These are phyloP conservation scores for Spirogloea muscicola DNA, from an alignment of 139 green algal genomes.

Conservation along the genomic window DNA sequence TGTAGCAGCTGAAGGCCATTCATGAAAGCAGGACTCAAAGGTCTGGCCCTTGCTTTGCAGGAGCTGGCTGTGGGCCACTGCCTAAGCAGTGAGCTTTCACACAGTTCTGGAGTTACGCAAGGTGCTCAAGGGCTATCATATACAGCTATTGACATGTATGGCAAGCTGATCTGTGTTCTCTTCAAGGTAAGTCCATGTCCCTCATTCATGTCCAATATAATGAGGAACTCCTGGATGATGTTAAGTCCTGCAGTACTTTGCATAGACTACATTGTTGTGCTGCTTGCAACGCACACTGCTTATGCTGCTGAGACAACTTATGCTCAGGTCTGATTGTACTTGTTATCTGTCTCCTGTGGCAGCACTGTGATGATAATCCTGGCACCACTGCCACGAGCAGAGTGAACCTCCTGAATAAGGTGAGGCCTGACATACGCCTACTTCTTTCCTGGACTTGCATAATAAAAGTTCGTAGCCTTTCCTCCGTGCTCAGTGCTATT, in stretches of 20 bases:
- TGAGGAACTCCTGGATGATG: too few relatives aligned
- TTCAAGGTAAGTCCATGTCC: slow-evolving; percentile 32
- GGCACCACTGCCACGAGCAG: slow-evolving; percentile 34
- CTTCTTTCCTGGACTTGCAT: too few relatives aligned
- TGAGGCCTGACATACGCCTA: too few relatives aligned
- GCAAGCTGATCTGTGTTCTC: slow-evolving; percentile 54
- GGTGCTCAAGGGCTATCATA: slow-evolving; percentile 51
- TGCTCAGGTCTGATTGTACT: not conserved
- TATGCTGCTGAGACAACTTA: slow-evolving; percentile 6
- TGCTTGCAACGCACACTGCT: not conserved
- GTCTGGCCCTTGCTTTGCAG: slow-evolving; percentile 5
- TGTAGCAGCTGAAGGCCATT: not conserved
- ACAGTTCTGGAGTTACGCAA: too few relatives aligned
- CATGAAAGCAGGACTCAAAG: not conserved
- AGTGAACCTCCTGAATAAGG: slow-evolving; percentile 45
- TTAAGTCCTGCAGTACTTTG: not conserved
- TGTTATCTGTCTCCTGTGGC: slow-evolving; percentile 55
- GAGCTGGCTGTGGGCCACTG: slow-evolving; percentile 68
- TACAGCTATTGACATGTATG: slow-evolving; percentile 64
- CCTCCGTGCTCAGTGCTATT: too few relatives aligned
- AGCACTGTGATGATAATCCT: slow-evolving; percentile 30
- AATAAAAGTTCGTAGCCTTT: too few relatives aligned
- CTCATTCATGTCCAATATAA: not conserved
- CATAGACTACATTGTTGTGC: not conserved
- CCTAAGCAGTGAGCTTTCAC: slow-evolving; percentile 13